Evolutionary conservation across 108 stramenopile genomes (phyloP).

Genomic region (Cyclotella sp.): DNA sequence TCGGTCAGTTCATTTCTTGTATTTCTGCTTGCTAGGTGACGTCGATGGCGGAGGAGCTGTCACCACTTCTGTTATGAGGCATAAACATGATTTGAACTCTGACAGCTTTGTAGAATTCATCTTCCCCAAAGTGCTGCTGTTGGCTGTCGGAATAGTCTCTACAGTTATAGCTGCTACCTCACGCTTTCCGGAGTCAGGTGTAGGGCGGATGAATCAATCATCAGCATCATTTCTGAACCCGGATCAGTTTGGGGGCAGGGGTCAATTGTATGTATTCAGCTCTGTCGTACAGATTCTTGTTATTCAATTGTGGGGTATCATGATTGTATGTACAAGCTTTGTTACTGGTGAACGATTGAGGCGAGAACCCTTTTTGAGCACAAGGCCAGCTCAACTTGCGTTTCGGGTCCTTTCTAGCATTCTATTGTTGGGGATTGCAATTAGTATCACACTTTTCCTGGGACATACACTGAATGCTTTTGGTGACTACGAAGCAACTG

Average conservation of each 20-base stretch:
- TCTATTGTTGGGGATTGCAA: constrained; percentile 41
- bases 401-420: constrained; percentile 61
- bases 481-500: constrained; percentile 24
- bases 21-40: constrained; percentile 29
- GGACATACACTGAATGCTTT: constrained; percentile 22
- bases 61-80: constrained; percentile 47
- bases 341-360: constrained; percentile 63
- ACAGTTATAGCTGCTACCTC: constrained; percentile 54
- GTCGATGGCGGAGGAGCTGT: constrained; percentile 66
- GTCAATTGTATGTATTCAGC: constrained; percentile 61
- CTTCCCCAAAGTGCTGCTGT: constrained; percentile 64
- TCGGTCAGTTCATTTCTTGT: not conserved
- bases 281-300: constrained; percentile 62
- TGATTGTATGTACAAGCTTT: constrained; percentile 59
- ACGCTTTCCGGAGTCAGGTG: constrained; percentile 53
- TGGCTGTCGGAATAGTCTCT: constrained; percentile 57
- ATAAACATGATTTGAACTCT: constrained; percentile 71
- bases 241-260: constrained; percentile 46
- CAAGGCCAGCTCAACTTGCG: constrained; percentile 82
- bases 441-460: constrained; percentile 40
- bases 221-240: constrained; percentile 38
- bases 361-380: constrained; percentile 78
- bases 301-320: constrained; percentile 59
- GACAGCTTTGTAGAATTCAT: constrained; percentile 78
- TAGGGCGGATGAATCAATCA: constrained; percentile 28